These are phyloP conservation scores for Rhodomyrtus psidioides DNA, from an alignment of 441 rosid species.

Conservation along the genomic window DNA sequence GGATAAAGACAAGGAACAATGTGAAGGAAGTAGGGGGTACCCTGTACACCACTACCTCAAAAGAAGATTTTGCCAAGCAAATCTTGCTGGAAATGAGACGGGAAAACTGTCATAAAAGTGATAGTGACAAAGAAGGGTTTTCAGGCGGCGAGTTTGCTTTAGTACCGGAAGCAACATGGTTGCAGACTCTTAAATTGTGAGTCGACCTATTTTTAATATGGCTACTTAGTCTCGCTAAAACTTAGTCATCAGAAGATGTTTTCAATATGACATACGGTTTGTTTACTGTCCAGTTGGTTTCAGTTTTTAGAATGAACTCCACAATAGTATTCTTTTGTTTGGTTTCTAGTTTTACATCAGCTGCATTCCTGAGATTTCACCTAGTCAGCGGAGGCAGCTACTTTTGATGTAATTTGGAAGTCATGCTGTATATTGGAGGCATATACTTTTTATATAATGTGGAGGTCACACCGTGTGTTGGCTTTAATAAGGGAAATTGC, in stretches of 20 bases:
- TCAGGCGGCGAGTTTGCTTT: neutral
- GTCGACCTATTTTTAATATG: neutral
- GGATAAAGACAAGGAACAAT: neutral
- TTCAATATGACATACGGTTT: neutral
- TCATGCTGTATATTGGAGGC: neutral
- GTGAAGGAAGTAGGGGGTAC: neutral
- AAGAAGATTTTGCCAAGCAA: neutral
- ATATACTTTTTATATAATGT: neutral
- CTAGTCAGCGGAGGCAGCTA: neutral
- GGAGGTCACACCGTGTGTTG: neutral
- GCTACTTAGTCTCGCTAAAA: neutral
- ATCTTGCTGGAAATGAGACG: constrained; percentile 2
- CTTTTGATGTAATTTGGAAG: neutral
- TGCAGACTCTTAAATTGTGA: neutral
- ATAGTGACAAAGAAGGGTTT: neutral
- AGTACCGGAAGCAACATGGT: neutral
- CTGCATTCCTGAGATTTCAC: neutral
- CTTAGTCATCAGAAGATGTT: neutral
- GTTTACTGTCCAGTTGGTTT: neutral
- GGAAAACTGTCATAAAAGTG: neutral
- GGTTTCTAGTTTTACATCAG: neutral
- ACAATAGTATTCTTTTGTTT: neutral
- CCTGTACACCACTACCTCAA: neutral
- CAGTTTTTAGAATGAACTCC: neutral
- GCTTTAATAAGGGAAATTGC: neutral